Evolutionary conservation across 257 asterid genomes (phyloP).

Genomic region (Paraleonurus japonicus): DNA sequence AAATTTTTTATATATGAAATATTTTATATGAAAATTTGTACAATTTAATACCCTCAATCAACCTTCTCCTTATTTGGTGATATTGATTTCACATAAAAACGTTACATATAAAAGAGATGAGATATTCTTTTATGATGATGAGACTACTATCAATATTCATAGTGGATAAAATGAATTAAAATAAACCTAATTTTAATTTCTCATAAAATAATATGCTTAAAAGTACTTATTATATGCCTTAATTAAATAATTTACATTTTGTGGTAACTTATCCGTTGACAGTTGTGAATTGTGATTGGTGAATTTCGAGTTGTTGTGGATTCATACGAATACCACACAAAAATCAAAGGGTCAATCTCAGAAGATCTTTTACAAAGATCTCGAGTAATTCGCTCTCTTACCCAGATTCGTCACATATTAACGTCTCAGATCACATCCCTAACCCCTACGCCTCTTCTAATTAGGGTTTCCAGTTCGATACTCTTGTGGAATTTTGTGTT

Average conservation of each 20-base stretch:
- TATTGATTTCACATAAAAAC: too few relatives aligned
- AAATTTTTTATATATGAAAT: too few relatives aligned
- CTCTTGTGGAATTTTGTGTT: not conserved
- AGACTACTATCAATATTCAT: too few relatives aligned
- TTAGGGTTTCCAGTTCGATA: not conserved
- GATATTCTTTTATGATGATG: too few relatives aligned
- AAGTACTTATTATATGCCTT: too few relatives aligned
- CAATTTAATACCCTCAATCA: too few relatives aligned
- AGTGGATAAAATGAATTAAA: not conserved
- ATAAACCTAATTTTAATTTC: too few relatives aligned
- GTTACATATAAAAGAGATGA: too few relatives aligned
- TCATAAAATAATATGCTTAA: too few relatives aligned
- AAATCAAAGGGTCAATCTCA: not conserved
- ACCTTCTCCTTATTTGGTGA: too few relatives aligned
- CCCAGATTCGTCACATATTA: not conserved
- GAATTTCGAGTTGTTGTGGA: not conserved
- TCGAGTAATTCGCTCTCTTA: not conserved
- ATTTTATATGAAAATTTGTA: too few relatives aligned
- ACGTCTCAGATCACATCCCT: not conserved
- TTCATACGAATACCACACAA: conserved; percentile 15
- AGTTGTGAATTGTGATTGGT: not conserved
- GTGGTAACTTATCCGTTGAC: not conserved
- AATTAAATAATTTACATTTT: not conserved
- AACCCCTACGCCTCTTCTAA: not conserved
- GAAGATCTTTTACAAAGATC: not conserved